Percentiles rank a stretch among this genome's conserved stretches.
Evolutionary conservation across 2,329 filamentous ascomycete genomes (phyloP).

Genomic region (Aspergillus novoparasiticus): DNA sequence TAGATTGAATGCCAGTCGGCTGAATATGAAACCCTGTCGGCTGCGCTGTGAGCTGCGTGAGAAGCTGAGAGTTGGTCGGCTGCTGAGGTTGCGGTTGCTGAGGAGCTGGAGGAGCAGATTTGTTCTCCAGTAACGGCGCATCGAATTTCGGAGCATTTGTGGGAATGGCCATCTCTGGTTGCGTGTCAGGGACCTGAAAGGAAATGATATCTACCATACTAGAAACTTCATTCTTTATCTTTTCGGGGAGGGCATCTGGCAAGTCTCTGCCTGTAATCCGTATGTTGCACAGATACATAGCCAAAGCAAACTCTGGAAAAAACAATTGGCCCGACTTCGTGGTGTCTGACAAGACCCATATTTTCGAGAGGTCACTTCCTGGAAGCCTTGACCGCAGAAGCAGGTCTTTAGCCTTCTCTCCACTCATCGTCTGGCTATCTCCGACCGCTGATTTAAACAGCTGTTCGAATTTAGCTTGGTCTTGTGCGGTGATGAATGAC

Average conservation of each 20-base stretch:
- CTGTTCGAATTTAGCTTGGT: slow-evolving; percentile 96
- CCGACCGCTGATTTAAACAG: slow-evolving; percentile 95
- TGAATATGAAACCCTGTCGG: slow-evolving; percentile 57
- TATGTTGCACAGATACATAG: slow-evolving; percentile 98
- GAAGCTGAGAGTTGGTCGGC: slow-evolving; percentile 66
- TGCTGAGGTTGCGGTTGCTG: slow-evolving; percentile 72
- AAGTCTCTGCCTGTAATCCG: slow-evolving; percentile 84
- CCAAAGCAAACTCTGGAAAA: slow-evolving; percentile 95
- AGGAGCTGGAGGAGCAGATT: slow-evolving; percentile 51
- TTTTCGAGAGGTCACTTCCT: slow-evolving; percentile 84
- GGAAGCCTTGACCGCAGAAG: slow-evolving; percentile 85
- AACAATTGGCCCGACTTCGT: slow-evolving; percentile 94
- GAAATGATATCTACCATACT: slow-evolving; percentile 99
- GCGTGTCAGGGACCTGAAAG: slow-evolving; percentile 82
- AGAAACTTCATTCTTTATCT: slow-evolving; percentile 92
- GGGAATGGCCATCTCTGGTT: slow-evolving; percentile 53
- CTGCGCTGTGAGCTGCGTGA: slow-evolving; percentile 59
- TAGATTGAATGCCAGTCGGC: slow-evolving; percentile 68
- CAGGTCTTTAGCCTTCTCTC: slow-evolving; percentile 87
- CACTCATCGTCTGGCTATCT: slow-evolving; percentile 80
- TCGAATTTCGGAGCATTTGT: slow-evolving; percentile 74
- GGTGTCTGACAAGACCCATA: slow-evolving; percentile 94
- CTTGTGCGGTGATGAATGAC: slow-evolving; percentile 92
- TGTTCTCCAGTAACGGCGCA: slow-evolving; percentile 54
- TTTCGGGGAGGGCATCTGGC: slow-evolving; percentile 74